Conservation (phyloP, 495 filamentous ascomycete species). For the Penicillium parvum region DNA sequence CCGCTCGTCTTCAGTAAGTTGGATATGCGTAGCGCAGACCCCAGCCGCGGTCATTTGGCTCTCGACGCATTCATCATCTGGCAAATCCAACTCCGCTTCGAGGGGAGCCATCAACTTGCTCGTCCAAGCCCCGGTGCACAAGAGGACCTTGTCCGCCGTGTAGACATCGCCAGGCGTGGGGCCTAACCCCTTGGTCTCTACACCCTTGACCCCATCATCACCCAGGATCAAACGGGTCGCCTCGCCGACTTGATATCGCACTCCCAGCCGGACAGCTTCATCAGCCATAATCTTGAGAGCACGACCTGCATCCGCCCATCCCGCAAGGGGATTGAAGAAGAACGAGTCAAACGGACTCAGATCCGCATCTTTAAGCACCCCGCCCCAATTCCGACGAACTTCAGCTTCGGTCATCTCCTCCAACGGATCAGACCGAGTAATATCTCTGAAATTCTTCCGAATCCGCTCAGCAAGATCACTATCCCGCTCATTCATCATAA, state of each 20-base stretch:
- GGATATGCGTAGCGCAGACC: slow-evolving; percentile 35
- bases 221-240: slow-evolving; percentile 21
- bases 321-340: slow-evolving; percentile 37
- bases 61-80: slow-evolving; percentile 25
- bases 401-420: slow-evolving; percentile 27
- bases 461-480: slow-evolving; percentile 28
- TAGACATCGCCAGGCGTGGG: slow-evolving; percentile 33
- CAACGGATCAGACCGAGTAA: slow-evolving; percentile 11
- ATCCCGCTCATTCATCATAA: slow-evolving; percentile 29
- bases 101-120: slow-evolving; percentile 27
- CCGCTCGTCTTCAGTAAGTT: slow-evolving; percentile 26
- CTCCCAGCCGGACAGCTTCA: slow-evolving; percentile 27
- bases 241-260: slow-evolving; percentile 30
- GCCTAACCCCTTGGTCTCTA: slow-evolving; percentile 24
- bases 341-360: slow-evolving; percentile 21
- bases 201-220: slow-evolving; percentile 14
- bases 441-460: slow-evolving; percentile 26
- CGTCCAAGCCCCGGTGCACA: slow-evolving; percentile 57
- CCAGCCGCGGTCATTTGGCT: slow-evolving; percentile 36
- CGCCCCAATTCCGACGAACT: slow-evolving; percentile 25
- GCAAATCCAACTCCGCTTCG: slow-evolving; percentile 31
- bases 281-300: slow-evolving; percentile 31
- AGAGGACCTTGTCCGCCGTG: slow-evolving; percentile 41
- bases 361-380: slow-evolving; percentile 26
- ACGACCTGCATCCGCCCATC: slow-evolving; percentile 37